Conservation (phyloP, 2,329 filamentous ascomycete genomes). For the Thielaviopsis punctulata region DNA sequence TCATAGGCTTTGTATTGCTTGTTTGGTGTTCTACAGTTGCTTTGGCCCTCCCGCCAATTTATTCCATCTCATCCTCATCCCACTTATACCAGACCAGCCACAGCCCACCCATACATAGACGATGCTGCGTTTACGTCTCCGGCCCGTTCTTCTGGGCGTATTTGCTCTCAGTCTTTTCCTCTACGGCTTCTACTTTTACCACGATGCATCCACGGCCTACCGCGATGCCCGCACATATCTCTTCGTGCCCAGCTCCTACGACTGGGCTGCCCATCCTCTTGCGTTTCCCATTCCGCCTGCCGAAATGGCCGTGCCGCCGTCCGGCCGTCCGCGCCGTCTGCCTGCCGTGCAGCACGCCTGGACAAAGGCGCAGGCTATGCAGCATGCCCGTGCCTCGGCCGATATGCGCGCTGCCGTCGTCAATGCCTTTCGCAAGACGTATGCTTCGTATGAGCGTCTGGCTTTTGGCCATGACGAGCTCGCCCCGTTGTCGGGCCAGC, state of each 20-base stretch:
- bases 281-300: slow-evolving; percentile 12
- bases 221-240: neutral
- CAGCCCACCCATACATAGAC: neutral
- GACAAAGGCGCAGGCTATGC: neutral
- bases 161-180: slow-evolving; percentile 45
- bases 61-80: too few species aligned
- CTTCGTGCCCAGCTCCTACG: slow-evolving; percentile 13
- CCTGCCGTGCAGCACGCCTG: slow-evolving; percentile 1
- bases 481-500: slow-evolving; percentile 33
- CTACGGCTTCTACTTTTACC: slow-evolving; percentile 43
- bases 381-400: neutral
- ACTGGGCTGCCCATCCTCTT: slow-evolving; percentile 14
- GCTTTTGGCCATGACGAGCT: slow-evolving; percentile 51
- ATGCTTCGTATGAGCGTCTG: slow-evolving; percentile 41
- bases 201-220: neutral
- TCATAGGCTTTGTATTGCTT: too few species aligned
- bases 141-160: slow-evolving; percentile 25
- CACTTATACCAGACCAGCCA: neutral
- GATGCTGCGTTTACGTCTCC: slow-evolving; percentile 15
- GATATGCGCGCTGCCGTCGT: slow-evolving; percentile 26
- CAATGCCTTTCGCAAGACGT: slow-evolving; percentile 36
- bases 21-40: too few species aligned
- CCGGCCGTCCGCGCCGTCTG: neutral
- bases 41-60: neutral
- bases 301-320: slow-evolving; percentile 13